phyloP scores from a whole-genome alignment of 305 asterid species.

The Fraxinus ornus region DNA sequence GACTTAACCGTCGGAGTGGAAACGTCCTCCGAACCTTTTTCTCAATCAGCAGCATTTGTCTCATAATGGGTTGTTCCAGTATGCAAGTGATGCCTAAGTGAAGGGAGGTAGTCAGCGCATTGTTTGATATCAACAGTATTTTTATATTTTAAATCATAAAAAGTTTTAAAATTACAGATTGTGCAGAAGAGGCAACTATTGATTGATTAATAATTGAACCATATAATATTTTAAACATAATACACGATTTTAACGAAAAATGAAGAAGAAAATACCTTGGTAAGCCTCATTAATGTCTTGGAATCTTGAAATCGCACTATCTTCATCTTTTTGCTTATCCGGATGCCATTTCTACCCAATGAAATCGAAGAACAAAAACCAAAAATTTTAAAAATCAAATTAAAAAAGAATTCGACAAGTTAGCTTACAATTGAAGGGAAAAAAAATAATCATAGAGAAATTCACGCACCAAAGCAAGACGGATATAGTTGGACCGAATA shows the following conservation, averaged over 20 bases:
- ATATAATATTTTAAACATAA: not conserved
- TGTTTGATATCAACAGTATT: too few relatives aligned
- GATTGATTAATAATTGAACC: not conserved
- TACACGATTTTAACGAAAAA: not conserved
- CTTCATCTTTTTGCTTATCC: conserved; percentile 73
- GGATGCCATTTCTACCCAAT: conserved; percentile 86
- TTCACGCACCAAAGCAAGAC: conserved; percentile 76
- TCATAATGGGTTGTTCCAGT: too few relatives aligned
- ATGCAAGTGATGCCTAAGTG: too few relatives aligned
- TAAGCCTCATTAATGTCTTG: conserved; percentile 96
- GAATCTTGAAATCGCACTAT: conserved; percentile 61
- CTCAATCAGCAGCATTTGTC: too few relatives aligned
- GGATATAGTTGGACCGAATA: conserved; percentile 79
- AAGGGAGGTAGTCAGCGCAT: too few relatives aligned
- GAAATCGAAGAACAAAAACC: not conserved
- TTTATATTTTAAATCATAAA: not conserved
- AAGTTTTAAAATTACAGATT: not conserved
- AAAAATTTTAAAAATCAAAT: not conserved
- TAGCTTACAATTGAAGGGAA: not conserved
- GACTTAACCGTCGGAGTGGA: too few relatives aligned
- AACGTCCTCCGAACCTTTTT: too few relatives aligned
- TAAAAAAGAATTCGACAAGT: not conserved
- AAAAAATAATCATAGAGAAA: conserved; percentile 5
- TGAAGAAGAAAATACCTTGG: conserved; percentile 46
- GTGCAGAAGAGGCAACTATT: not conserved